Evolutionary conservation across 148 eudicot genomes (phyloP), one percentile per base, ranked within the genome.

Genomic region (Rhododendron kiyosumense): DNA sequence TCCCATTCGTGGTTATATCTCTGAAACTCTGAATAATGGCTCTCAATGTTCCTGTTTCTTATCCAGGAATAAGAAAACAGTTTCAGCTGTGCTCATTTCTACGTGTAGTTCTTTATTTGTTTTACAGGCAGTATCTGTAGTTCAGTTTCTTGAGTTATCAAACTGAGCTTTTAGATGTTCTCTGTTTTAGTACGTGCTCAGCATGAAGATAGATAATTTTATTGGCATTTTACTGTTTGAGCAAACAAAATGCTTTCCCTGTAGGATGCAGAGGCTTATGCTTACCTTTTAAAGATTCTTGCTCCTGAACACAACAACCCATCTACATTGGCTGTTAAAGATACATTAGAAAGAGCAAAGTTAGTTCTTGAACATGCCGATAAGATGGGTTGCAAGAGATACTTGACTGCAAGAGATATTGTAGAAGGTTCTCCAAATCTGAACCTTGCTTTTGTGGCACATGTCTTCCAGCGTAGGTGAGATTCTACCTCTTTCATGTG

Each of bases 351-450:
- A 89, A 93, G 96, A 91, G 99, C 99, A 45, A 97, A 94, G 82
- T 90, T 97, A 88, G 93, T 97, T 46, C 98, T 97, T 86, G 98
- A 97, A 87, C 99, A 97, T 90, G 98, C 99, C 59, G 99, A 95
- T 88, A 97, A 89, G 90, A 97, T 97, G 99, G 99, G 99, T 26
- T 97, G 99, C 90, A 97, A 95, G 90, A 93, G 99, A 94, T 97
- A 97, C 89, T 90, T 97, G 88, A 97, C 99, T 81, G 98, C 99
- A 78, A 95, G 92, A 88, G 99, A 97, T 90, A 97, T 97, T 87
- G 98, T 97, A 67, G 99, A 97, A 88, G 99, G 99, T 79, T 97
- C 96, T 85, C 99, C 98, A 80, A 97, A 95, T 88, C 95, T 97
- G 85, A 97, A 97, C 85, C 98, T 97, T 90, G 98, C 98, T 86